phyloP scores from a whole-genome alignment of 441 rosid genomes.

The Hura crepitans region DNA sequence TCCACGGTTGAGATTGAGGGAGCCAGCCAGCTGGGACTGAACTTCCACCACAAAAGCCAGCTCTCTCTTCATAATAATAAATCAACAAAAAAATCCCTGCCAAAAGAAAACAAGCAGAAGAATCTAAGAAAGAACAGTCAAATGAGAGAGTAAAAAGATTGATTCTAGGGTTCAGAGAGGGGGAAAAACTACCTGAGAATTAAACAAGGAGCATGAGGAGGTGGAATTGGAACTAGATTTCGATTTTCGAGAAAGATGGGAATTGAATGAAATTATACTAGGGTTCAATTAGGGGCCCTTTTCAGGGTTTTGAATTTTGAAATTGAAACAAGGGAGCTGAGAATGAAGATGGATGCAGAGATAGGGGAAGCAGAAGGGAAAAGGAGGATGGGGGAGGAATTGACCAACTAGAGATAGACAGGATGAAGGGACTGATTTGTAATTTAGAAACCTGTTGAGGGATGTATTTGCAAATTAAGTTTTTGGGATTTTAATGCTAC shows the following conservation, averaged over 20 bases:
- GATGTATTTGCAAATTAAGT: not conserved
- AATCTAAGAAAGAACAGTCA: not conserved
- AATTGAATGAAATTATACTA: too few species aligned
- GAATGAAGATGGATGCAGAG: too few species aligned
- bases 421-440: not conserved
- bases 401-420: not conserved
- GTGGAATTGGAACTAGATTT: not conserved
- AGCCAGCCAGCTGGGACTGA: constrained; percentile 21
- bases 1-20: constrained; percentile 22
- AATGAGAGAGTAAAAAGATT: not conserved
- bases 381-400: not conserved
- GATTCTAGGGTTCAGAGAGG: constrained; percentile 9
- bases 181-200: constrained; percentile 1
- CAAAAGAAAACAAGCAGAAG: not conserved
- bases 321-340: not conserved
- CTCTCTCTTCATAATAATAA: constrained; percentile 52
- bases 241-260: not conserved
- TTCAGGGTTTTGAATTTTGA: constrained; percentile 5
- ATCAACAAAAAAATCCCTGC: constrained; percentile 28
- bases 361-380: not conserved
- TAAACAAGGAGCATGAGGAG: not conserved
- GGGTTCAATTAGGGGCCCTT: not conserved
- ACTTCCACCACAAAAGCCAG: constrained; percentile 28
- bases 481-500: too few species aligned
- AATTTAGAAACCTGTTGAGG: not conserved